Base-by-base conservation (phyloP, 768 basidiomycete species). In the Mycena chlorophos region DNA sequence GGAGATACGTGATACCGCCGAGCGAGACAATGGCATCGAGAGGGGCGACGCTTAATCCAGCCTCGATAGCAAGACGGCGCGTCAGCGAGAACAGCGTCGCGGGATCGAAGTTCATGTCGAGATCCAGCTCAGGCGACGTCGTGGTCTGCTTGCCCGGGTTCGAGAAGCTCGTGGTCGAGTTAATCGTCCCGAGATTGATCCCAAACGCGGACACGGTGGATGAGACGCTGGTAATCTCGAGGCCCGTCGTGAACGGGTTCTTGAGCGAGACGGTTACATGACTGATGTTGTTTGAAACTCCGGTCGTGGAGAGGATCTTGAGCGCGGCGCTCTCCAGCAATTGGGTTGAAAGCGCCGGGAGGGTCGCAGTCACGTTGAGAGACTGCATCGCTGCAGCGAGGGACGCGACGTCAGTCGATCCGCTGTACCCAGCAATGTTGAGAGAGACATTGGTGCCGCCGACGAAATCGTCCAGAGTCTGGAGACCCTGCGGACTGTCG, bases 31-130 rank as follows among this genome's bases (percentile, higher is more conserved):
- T 84, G 8, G 75, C 80, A 57, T 91, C 88, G 60, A 90, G 69
- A 25, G 86, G 86, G 4, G 75, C 72, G 1, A 81, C 79, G 55
- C 81, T 73, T 50, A 87, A 65, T 1, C 86, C 84, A 10, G 86
- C 87, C 52, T 85, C 76, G 13, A 85, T 76, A 3, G 86, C 86
- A 12, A 89, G 75, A 4, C 76, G 73, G n/a, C 87, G 80, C 28
- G 86, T 86, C 22, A 90, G 72, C 0, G 87, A 86, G 67, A 91
- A 90, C 31, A 91, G 72, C n/a, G 79, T 71, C 8, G 81, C 68
- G 19, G 87, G 86, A 59, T 88, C 83, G 58, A 85, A 78, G 65
- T 89, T 87, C 80, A 89, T 80, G 62, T 82, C 71, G 51, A 89
- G 70, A 55, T 83, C 70, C 55, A 90, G 71, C 5, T 65, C 65